Conservation (phyloP, 2,329 filamentous ascomycete genomes). For the Diaporthe nobilis region DNA sequence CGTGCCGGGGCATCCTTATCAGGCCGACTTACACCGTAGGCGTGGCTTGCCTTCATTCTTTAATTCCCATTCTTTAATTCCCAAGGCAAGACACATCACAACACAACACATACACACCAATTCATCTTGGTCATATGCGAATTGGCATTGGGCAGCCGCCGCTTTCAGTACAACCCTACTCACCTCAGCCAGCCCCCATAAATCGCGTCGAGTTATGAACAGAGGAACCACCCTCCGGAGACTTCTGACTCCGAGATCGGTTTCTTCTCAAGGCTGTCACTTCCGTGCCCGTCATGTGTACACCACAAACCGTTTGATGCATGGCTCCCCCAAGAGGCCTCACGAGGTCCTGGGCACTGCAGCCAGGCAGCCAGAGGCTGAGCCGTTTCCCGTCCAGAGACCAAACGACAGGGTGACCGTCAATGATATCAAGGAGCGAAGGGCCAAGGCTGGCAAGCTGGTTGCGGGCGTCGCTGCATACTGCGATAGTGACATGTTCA, state of each 20-base stretch:
- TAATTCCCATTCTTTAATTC: slow-evolving; percentile 4
- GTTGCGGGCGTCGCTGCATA: slow-evolving; percentile 82
- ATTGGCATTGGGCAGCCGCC: no score
- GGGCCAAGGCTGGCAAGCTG: slow-evolving; percentile 79
- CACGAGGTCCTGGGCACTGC: slow-evolving; percentile 41
- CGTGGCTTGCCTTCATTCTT: slow-evolving; percentile 28
- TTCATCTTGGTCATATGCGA: background rate
- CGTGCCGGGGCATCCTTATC: slow-evolving; percentile 25
- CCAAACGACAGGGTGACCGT: slow-evolving; percentile 63
- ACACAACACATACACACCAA: background rate
- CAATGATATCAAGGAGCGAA: slow-evolving; percentile 75
- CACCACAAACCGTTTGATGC: slow-evolving; percentile 33
- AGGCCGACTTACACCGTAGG: slow-evolving; percentile 8
- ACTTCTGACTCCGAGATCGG: slow-evolving; percentile 40
- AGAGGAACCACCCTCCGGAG: slow-evolving; percentile 34
- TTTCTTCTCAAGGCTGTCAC: background rate
- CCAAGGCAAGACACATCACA: slow-evolving; percentile 11
- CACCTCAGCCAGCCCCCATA: no score
- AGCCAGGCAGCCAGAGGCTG: slow-evolving; percentile 46
- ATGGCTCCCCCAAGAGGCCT: slow-evolving; percentile 32
- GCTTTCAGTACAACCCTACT: background rate
- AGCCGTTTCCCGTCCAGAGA: slow-evolving; percentile 40
- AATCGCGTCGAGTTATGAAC: slow-evolving; percentile 27
- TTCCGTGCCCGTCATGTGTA: background rate
- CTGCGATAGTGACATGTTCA: slow-evolving; percentile 87